These are phyloP conservation scores for Rosa rugosa DNA, from an alignment of 306 rosid species.

Conservation along the genomic window DNA sequence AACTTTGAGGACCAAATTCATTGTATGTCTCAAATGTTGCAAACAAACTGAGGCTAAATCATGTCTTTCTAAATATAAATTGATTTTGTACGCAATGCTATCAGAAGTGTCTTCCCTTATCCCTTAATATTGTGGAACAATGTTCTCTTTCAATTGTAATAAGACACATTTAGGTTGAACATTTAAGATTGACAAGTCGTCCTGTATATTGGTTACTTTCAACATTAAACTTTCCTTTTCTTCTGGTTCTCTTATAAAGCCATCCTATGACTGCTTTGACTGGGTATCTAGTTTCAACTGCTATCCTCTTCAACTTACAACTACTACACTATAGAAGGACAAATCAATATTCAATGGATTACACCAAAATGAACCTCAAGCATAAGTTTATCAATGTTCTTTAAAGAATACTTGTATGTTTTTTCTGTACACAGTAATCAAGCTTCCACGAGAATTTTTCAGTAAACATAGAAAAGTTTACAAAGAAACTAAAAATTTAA, in stretches of 20 bases:
- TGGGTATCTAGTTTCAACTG: neutral
- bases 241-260: neutral
- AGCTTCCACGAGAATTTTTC: neutral
- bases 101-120: neutral
- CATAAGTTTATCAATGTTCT: neutral
- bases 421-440: neutral
- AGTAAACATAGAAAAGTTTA: neutral
- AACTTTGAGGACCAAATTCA: neutral
- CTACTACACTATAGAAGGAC: neutral
- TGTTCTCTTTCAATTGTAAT: neutral
- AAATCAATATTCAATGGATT: neutral
- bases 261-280: neutral
- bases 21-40: neutral
- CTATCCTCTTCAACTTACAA: neutral
- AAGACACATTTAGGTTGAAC: neutral
- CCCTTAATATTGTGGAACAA: neutral
- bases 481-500: neutral
- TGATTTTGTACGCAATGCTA: neutral
- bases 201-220: neutral
- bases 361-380: too few species aligned
- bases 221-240: neutral
- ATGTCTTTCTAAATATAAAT: neutral
- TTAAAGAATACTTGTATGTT: neutral
- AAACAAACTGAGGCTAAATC: neutral
- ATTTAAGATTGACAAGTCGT: neutral